A percentile compares a stretch with the other conserved stretches of the same genome.
These are phyloP conservation scores for Calamus simplicifolius DNA, from an alignment of 176 grass and related monocot genomes.

Conservation along the genomic window DNA sequence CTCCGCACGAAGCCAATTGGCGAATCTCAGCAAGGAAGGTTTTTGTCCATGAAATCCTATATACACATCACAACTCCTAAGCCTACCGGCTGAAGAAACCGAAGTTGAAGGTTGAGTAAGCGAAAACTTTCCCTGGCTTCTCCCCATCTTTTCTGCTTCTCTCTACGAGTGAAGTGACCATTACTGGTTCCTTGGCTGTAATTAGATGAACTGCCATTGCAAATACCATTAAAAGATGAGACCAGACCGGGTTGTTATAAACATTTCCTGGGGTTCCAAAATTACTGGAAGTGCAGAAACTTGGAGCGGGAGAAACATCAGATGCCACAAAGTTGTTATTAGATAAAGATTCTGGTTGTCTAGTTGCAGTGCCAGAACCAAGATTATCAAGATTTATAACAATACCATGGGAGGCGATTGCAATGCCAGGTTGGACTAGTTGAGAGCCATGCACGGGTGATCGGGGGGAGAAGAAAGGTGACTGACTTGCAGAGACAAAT, in stretches of 20 bases:
- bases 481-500: conserved; percentile 90
- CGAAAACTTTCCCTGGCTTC: conserved; percentile 32
- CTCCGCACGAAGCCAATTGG: conserved; percentile 85
- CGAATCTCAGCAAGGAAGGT: conserved; percentile 72
- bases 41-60: conserved; percentile 93
- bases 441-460: conserved; percentile 36
- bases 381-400: conserved; percentile 35
- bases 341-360: conserved; percentile 21
- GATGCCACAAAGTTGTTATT: conserved; percentile 23
- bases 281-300: conserved; percentile 60
- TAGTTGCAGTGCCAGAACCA: conserved; percentile 26
- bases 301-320: conserved; percentile 55
- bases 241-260: conserved; percentile 52
- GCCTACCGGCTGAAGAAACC: conserved; percentile 43
- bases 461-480: conserved; percentile 86
- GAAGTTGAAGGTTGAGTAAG: conserved; percentile 35
- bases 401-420: conserved; percentile 12
- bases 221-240: conserved; percentile 50
- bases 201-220: conserved; percentile 49
- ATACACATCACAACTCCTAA: conserved; percentile 75
- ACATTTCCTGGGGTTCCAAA: conserved; percentile 57
- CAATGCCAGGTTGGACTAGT: conserved; percentile 15
- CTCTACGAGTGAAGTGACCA: conserved; percentile 25
- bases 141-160: conserved; percentile 46
- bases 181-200: conserved; percentile 33